Evolutionary conservation across 257 asterid genomes (phyloP).

Genomic region (Asclepias syriaca): DNA sequence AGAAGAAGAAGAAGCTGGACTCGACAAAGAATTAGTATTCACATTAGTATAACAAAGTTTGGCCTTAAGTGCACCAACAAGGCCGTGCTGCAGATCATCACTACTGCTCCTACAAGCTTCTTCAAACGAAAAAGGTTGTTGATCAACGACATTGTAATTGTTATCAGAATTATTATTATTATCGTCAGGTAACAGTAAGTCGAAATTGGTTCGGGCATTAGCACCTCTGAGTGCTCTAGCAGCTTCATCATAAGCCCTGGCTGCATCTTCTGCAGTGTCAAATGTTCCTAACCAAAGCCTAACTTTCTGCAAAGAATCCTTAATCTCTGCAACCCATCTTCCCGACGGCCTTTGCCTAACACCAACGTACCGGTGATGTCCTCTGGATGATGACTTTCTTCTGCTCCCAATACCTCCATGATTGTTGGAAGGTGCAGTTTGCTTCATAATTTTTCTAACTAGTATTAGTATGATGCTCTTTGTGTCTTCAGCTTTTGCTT

Average conservation of each 20-base stretch:
- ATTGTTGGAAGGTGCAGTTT: constrained; percentile 7
- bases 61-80: constrained; percentile 63
- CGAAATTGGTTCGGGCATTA: constrained; percentile 68
- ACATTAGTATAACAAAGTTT: constrained; percentile 32
- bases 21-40: constrained; percentile 13
- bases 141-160: not conserved
- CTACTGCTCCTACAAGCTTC: constrained; percentile 59
- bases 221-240: constrained; percentile 67
- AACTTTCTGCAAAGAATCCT: constrained; percentile 71
- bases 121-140: constrained; percentile 57
- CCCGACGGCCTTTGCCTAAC: constrained; percentile 84
- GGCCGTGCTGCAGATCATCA: constrained; percentile 44
- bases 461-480: not conserved
- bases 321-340: constrained; percentile 91
- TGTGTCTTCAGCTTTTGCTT: constrained; percentile 10
- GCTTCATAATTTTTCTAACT: constrained; percentile 26
- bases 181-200: constrained; percentile 33
- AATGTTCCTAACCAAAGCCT: constrained; percentile 82
- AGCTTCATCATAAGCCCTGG: constrained; percentile 73
- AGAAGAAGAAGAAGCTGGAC: too few relatives aligned
- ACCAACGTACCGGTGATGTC: constrained; percentile 71
- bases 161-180: constrained; percentile 23
- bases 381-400: constrained; percentile 51
- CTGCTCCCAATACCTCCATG: constrained; percentile 31
- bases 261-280: constrained; percentile 82